These are phyloP conservation scores for Coemansia erecta DNA, from an alignment of 192 early-diverging fungal species.

Conservation along the genomic window DNA sequence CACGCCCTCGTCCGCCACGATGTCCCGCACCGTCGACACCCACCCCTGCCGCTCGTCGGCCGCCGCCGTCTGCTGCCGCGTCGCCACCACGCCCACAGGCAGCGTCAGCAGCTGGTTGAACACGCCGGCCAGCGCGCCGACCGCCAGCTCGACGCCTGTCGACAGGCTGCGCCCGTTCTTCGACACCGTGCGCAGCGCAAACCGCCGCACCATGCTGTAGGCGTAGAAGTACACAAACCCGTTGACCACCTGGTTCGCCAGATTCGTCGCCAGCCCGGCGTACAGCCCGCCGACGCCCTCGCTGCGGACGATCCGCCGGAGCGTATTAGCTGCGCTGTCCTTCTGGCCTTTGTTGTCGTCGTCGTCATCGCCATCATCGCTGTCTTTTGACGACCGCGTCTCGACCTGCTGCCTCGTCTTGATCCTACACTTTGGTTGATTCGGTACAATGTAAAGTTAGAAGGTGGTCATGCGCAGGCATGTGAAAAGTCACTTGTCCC, in stretches of 20 bases:
- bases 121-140: constrained; percentile 90
- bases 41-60: constrained; percentile 64
- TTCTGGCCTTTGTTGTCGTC: constrained; percentile 51
- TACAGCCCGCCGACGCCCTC: constrained; percentile 90
- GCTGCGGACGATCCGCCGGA: constrained; percentile 73
- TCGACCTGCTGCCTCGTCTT: constrained; percentile 98
- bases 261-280: constrained; percentile 78
- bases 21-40: constrained; percentile 62
- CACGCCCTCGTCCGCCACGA: constrained; percentile 77
- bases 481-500: not conserved
- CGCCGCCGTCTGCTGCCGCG: constrained; percentile 86
- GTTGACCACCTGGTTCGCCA: constrained; percentile 73
- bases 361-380: constrained; percentile 19
- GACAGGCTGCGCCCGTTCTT: constrained; percentile 56
- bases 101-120: constrained; percentile 85
- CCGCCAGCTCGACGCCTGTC: constrained; percentile 80
- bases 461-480: not conserved
- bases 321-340: constrained; percentile 63
- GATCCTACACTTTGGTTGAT: constrained; percentile 57
- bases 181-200: constrained; percentile 27
- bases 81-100: constrained; percentile 92
- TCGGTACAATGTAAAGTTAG: not conserved
- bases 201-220: constrained; percentile 70
- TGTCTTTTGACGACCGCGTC: constrained; percentile 41
- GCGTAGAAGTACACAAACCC: constrained; percentile 88